These are phyloP conservation scores for Hirschfeldia incana DNA, from an alignment of 345 rosid species.

Conservation along the genomic window DNA sequence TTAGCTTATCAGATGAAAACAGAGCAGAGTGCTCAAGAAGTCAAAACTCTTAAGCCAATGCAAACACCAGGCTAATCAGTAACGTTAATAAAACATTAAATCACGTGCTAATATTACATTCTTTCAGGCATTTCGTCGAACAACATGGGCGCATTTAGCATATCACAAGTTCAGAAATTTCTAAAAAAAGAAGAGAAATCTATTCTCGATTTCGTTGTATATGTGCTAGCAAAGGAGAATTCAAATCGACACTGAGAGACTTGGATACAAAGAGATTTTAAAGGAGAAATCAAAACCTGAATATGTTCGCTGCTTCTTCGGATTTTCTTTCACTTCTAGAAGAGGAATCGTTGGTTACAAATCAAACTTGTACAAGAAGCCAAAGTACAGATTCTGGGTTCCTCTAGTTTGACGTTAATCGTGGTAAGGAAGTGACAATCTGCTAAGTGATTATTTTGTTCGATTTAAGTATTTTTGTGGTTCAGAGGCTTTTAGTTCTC, in stretches of 20 bases:
- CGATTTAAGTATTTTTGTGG: no score
- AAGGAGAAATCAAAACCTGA: slow-evolving; percentile 14
- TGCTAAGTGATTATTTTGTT: no score
- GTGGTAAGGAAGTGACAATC: not conserved
- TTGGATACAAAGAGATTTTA: not conserved
- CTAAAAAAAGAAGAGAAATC: no score
- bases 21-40: not conserved
- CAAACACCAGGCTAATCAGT: not conserved
- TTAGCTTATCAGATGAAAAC: slow-evolving; percentile 16
- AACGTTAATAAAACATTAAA: not conserved
- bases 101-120: not conserved
- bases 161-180: not conserved
- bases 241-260: not conserved
- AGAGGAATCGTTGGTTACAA: not conserved
- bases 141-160: slow-evolving; percentile 13
- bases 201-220: not conserved
- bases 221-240: not conserved
- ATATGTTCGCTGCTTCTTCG: slow-evolving; percentile 7
- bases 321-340: slow-evolving; percentile 4
- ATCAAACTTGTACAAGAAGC: not conserved
- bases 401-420: not conserved
- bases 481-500: not conserved
- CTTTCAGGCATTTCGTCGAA: slow-evolving; percentile 37
- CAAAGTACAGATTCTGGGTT: not conserved
- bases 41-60: not conserved